Evolutionary conservation across 192 early-diverging fungal genomes (phyloP).

Genomic region (Coemansia sp.): DNA sequence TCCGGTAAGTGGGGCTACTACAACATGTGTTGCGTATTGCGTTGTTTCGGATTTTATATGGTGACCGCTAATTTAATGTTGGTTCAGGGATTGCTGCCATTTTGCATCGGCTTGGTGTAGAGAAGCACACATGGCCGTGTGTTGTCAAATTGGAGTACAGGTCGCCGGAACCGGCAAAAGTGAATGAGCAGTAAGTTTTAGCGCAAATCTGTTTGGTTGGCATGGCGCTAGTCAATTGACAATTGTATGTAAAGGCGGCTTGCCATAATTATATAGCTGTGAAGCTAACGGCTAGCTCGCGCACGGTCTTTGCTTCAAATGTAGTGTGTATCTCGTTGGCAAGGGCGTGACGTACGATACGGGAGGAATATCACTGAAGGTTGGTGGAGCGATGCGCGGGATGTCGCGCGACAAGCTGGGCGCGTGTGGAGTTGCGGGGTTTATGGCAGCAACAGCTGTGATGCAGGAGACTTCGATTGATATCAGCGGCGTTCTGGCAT

Average conservation of each 20-base stretch:
- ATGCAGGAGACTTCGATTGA: conserved; percentile 67
- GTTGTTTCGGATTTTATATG: conserved; percentile 1
- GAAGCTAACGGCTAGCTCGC: conserved; percentile 5
- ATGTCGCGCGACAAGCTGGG: conserved; percentile 94
- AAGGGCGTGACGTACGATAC: conserved; percentile 93
- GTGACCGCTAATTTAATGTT: background rate
- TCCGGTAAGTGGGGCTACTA: conserved; percentile 55
- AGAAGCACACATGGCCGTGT: conserved; percentile 47
- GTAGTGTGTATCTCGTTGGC: conserved; percentile 75
- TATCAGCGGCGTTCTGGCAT: conserved; percentile 69
- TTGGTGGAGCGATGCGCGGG: conserved; percentile 76
- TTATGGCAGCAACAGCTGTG: conserved; percentile 70
- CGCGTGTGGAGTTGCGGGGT: conserved; percentile 79
- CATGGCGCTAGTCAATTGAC: background rate
- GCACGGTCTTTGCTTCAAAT: background rate
- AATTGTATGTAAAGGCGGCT: background rate
- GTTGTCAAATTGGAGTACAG: conserved; percentile 61
- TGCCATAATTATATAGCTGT: background rate
- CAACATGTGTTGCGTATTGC: conserved; percentile 7
- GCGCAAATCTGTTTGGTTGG: background rate
- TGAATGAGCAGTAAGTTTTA: conserved; percentile 69
- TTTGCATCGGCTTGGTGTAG: conserved; percentile 11
- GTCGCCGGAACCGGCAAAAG: conserved; percentile 65
- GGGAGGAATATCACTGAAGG: conserved; percentile 85
- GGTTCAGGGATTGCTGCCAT: background rate